Evolutionary conservation across 2,329 filamentous ascomycete species (phyloP).

Genomic region (Aaosphaeria pasadenensis): DNA sequence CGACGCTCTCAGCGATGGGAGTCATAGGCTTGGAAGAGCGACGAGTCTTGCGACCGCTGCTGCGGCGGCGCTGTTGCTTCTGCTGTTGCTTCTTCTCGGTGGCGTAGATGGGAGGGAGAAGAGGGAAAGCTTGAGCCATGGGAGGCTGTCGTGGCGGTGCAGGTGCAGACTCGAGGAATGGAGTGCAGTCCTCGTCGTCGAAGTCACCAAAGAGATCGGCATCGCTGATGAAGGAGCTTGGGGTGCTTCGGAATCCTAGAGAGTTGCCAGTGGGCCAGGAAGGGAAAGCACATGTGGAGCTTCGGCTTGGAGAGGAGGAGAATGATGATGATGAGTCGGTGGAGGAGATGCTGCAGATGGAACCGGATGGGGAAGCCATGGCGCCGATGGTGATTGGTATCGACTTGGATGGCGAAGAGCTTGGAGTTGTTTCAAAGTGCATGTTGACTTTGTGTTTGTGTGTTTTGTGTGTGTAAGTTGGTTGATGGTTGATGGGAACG

Average conservation of each 20-base stretch:
- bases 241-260: conserved; percentile 34
- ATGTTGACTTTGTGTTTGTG: conserved; percentile 13
- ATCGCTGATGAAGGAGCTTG: conserved; percentile 42
- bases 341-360: conserved; percentile 36
- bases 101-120: conserved; percentile 39
- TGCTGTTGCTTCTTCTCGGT: conserved; percentile 37
- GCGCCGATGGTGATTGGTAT: conserved; percentile 35
- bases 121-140: conserved; percentile 33
- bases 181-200: conserved; percentile 26
- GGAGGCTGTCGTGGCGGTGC: conserved; percentile 37
- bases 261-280: conserved; percentile 39
- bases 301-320: conserved; percentile 17
- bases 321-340: conserved; percentile 9
- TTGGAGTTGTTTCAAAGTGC: conserved; percentile 36
- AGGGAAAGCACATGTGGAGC: conserved; percentile 39
- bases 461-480: neutral
- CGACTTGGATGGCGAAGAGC: conserved; percentile 37
- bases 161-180: conserved; percentile 38
- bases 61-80: conserved; percentile 30
- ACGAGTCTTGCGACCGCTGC: conserved; percentile 39
- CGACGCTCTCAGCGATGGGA: conserved; percentile 40
- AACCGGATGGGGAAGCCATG: conserved; percentile 35
- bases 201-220: conserved; percentile 41
- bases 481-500: neutral
- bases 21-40: conserved; percentile 42